Evolutionary conservation across 257 asterid genomes (phyloP).

Genomic region (Hygrophila difformis): DNA sequence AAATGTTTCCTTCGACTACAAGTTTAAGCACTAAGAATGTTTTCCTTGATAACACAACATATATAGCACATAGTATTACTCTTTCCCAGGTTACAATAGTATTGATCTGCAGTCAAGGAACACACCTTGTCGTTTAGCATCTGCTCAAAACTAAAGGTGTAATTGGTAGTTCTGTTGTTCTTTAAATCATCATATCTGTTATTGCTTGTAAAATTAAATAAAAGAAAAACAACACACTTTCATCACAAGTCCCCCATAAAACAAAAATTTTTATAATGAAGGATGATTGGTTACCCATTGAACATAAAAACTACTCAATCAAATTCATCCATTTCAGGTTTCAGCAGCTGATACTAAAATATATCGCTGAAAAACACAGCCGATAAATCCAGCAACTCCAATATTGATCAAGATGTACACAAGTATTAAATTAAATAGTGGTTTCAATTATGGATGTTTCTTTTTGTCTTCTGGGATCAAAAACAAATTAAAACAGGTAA

Average conservation of each 20-base stretch:
- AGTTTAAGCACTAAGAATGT: neutral
- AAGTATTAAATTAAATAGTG: too few relatives aligned
- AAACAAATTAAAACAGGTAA: conserved; percentile 7
- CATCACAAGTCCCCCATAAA: too few relatives aligned
- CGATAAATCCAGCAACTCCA: conserved; percentile 1
- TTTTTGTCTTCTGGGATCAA: neutral
- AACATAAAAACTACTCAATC: too few relatives aligned
- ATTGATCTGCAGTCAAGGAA: conserved; percentile 4
- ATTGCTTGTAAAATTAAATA: too few relatives aligned
- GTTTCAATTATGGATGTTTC: too few relatives aligned
- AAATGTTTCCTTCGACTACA: neutral
- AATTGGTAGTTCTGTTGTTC: conserved; percentile 81
- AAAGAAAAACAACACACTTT: too few relatives aligned
- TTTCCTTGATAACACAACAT: neutral
- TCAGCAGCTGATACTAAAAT: neutral
- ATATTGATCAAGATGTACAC: conserved; percentile 2
- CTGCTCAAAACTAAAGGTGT: conserved; percentile 82
- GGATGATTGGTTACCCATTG: too few relatives aligned
- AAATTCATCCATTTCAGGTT: conserved; percentile 1
- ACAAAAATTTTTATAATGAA: too few relatives aligned
- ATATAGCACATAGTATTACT: neutral
- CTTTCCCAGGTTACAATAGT: neutral
- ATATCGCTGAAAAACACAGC: neutral
- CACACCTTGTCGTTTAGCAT: conserved; percentile 93
- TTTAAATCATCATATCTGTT: conserved; percentile 93